Evolutionary conservation across 139 green algal species (phyloP).

Genomic region (Volvox africanus): DNA sequence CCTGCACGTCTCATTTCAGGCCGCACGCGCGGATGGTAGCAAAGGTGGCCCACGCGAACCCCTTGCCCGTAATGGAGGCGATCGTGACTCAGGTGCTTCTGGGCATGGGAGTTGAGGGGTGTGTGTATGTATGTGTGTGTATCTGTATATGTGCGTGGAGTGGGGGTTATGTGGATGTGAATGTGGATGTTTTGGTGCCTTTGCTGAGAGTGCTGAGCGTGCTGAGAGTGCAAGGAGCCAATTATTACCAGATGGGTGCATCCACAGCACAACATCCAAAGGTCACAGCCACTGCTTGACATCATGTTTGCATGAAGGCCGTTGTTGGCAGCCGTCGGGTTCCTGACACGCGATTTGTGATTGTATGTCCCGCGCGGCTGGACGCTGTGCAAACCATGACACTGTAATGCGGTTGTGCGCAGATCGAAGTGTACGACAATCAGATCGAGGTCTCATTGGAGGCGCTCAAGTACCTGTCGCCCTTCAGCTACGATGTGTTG

Average conservation of each 20-base stretch:
- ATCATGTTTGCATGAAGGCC: too few species aligned
- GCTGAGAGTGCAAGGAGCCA: too few species aligned
- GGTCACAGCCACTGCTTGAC: too few species aligned
- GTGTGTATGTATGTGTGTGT: neutral
- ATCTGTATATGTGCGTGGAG: neutral
- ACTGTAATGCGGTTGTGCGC: neutral
- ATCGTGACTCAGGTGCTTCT: constrained; percentile 60
- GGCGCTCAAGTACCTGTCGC: constrained; percentile 80
- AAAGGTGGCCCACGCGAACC: constrained; percentile 71
- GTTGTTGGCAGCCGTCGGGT: too few species aligned
- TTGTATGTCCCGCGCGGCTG: too few species aligned
- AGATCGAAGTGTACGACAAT: constrained; percentile 81
- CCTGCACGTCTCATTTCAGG: constrained; percentile 11
- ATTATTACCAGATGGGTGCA: too few species aligned
- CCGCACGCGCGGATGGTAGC: constrained; percentile 71
- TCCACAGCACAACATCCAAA: too few species aligned
- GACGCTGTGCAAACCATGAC: too few species aligned
- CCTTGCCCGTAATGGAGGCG: constrained; percentile 65
- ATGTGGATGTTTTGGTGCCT: neutral
- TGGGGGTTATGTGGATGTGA: neutral
- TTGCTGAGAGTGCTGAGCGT: too few species aligned
- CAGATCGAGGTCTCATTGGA: constrained; percentile 83
- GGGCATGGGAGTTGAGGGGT: neutral
- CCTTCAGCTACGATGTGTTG: constrained; percentile 74
- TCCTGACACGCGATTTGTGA: too few species aligned